A percentile compares a stretch with the other conserved stretches of the same genome.
Conservation (phyloP, 106 monocot genomes). For the Triglochin maritima region DNA sequence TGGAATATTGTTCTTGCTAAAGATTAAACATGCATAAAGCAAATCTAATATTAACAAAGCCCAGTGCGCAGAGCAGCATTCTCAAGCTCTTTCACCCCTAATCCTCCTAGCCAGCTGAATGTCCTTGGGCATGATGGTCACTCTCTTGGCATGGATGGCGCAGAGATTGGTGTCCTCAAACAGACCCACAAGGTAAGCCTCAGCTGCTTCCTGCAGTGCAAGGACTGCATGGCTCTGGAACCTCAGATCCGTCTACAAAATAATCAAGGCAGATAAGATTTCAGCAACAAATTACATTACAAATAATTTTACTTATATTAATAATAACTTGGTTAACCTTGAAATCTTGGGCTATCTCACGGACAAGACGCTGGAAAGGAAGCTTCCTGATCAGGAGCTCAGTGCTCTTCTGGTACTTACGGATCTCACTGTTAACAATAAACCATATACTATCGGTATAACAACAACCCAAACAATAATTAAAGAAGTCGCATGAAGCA, state of each 20-base stretch:
- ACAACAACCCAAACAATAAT: neutral
- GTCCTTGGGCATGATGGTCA: conserved; percentile 15
- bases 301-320: neutral
- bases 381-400: conserved; percentile 28
- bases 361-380: conserved; percentile 26
- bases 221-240: conserved; percentile 15
- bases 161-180: conserved; percentile 13
- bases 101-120: conserved; percentile 9
- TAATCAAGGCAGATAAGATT: neutral
- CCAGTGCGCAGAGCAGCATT: neutral
- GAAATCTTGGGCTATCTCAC: conserved; percentile 35
- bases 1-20: too few relatives aligned
- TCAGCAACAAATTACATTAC: neutral
- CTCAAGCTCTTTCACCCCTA: conserved; percentile 8
- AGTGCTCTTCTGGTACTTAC: conserved; percentile 31
- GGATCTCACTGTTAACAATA: conserved; percentile 11
- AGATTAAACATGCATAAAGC: neutral
- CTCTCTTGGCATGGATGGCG: conserved; percentile 12
- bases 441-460: neutral
- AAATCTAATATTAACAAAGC: neutral
- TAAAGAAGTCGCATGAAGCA: neutral
- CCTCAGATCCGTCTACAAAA: conserved; percentile 13
- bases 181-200: conserved; percentile 11
- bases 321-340: conserved; percentile 1
- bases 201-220: conserved; percentile 13